Percentiles rank a stretch among this genome's conserved stretches.
These are phyloP conservation scores for Solanum chmielewskii DNA, from an alignment of 257 asterid genomes.

Conservation along the genomic window DNA sequence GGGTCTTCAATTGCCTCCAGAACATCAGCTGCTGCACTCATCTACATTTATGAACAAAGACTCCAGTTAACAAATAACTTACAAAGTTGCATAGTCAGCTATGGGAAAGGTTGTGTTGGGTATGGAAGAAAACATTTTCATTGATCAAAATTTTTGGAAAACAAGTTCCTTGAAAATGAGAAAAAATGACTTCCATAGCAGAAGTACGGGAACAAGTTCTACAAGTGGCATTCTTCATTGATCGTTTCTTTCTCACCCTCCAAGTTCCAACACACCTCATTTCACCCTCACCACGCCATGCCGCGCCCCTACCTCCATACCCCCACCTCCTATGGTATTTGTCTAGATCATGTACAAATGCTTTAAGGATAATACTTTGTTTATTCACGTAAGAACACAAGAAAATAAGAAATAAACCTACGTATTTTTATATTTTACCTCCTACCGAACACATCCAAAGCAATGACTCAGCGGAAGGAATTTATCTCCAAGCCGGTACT, in stretches of 20 bases:
- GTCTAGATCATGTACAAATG: not conserved
- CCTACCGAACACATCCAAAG: not conserved
- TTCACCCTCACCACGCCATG: not conserved
- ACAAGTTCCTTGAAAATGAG: not conserved
- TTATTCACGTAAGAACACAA: not conserved
- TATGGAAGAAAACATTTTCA: too few relatives aligned
- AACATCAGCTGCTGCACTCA: not conserved
- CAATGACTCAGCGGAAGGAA: not conserved
- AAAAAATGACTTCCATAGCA: not conserved
- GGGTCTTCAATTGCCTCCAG: slow-evolving; percentile 22
- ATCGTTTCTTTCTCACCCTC: not conserved
- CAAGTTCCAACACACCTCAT: not conserved
- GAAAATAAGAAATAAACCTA: not conserved
- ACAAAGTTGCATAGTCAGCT: not conserved
- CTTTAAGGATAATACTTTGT: too few relatives aligned
- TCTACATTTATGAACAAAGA: slow-evolving; percentile 20
- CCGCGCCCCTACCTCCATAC: not conserved
- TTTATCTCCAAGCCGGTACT: not conserved
- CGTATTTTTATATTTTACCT: too few relatives aligned
- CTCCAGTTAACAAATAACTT: not conserved
- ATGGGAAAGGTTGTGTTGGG: not conserved
- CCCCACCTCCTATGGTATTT: not conserved
- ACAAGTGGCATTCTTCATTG: not conserved
- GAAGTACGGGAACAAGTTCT: not conserved
- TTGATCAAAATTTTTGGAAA: not conserved